A percentile compares a stretch with the other conserved stretches of the same genome.
phyloP scores from a whole-genome alignment of 2,329 filamentous ascomycete genomes.

The Passalora sequoiae region DNA sequence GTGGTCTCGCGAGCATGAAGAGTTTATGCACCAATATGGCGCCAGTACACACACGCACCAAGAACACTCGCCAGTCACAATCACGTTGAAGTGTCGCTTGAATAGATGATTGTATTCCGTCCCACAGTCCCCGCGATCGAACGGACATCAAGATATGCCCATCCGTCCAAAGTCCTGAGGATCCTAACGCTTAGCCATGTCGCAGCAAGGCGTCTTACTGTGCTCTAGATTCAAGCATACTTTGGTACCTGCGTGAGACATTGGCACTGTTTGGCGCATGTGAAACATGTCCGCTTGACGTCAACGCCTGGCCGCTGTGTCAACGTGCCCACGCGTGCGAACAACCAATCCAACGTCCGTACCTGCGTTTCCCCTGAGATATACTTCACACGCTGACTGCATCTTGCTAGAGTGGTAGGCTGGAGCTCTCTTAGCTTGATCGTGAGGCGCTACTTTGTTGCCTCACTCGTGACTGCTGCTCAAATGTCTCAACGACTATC shows the following conservation, averaged over 20 bases:
- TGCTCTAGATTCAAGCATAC: neutral
- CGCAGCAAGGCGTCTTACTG: neutral
- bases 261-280: neutral
- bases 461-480: too few species aligned
- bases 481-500: too few species aligned
- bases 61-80: too few species aligned
- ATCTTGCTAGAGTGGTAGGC: neutral
- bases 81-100: too few species aligned
- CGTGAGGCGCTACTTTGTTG: neutral
- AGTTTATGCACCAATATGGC: too few species aligned
- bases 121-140: too few species aligned
- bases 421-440: neutral
- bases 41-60: too few species aligned
- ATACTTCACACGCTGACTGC: neutral
- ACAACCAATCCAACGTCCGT: neutral
- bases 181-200: too few species aligned
- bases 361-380: neutral
- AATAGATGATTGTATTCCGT: too few species aligned
- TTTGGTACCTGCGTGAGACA: neutral
- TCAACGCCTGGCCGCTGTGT: neutral
- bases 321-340: neutral
- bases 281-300: neutral
- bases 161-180: too few species aligned
- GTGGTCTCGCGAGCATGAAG: too few species aligned
- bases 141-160: too few species aligned